Conservation (phyloP, 164 flowering plant species). For the Aristolochia fimbriata region DNA sequence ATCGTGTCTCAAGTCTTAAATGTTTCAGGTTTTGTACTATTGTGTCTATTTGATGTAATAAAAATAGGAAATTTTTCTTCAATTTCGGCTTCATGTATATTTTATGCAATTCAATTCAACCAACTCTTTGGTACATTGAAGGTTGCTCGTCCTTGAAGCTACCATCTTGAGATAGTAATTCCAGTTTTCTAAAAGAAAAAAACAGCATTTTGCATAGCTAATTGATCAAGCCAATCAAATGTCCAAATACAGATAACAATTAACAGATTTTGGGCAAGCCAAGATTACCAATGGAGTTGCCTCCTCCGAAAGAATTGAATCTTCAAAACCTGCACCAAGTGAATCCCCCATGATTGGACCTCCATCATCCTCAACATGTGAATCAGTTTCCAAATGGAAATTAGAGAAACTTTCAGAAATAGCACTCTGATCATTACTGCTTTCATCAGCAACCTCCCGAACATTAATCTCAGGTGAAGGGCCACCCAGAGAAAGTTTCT, state of each 20-base stretch:
- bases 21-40: no score
- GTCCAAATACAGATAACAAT: background rate
- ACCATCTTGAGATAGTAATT: no score
- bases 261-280: background rate
- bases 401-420: background rate
- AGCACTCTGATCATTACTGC: conserved; percentile 19
- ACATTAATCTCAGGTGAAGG: conserved; percentile 21
- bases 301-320: background rate
- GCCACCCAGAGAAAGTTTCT: conserved; percentile 32
- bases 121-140: no score
- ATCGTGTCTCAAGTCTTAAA: no score
- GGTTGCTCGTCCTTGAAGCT: no score
- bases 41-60: no score
- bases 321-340: background rate
- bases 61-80: no score
- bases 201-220: background rate
- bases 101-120: no score
- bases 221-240: no score
- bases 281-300: background rate
- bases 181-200: background rate
- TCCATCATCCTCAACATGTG: background rate
- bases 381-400: background rate
- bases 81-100: no score
- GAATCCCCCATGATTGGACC: background rate
- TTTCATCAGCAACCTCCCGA: conserved; percentile 23